Evolutionary conservation across 1,284 basidiomycete genomes (phyloP), one percentile per base, ranked within the genome.

Genomic region (Trichosporon sp.): DNA sequence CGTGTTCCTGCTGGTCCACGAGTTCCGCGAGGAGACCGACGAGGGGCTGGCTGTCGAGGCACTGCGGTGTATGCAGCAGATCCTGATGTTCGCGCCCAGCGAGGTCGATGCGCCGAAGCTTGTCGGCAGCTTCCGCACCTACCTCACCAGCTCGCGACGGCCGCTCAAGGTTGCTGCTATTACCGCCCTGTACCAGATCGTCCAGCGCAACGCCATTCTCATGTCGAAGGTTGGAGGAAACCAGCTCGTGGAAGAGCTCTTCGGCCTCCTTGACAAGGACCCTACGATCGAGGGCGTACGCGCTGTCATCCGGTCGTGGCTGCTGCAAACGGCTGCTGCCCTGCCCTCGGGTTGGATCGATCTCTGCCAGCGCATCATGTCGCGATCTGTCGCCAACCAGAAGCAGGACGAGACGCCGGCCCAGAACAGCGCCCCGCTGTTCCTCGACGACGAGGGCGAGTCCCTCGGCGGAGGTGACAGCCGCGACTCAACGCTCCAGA

Each of bases 281-380:
- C 91, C 94, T 0, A 92, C 90, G 1, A 92, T 98, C n/a, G 92
- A 96, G 74, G 96, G 96, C 1, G 94, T 99, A 35, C 88, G 92
- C 61, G 91, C 94, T 75, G 94, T 98, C 65, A 96, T 99, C 76
- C 87, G 89, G n/a, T 93, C 91, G 76, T 99, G 97, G 97, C 87
- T 99, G 10, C 89, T 92, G 74, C 96, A 98, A 82, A 99, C 97
- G 0, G 95, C 95, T 0, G 88, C 93, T 21, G 89, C 92, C 68
- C 93, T 96, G 73, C 96, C 97, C 0, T 94, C 91, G 0, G 96
- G 95, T 1, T 99, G 97, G 97, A 97, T 99, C 73, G 95, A 97
- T 79, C 87, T 99, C 0, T 99, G 96, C 79, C 95, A 98, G 82
- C 88, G 94, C 40, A 98, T 99, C 83, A 97, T 98, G 93, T 90